phyloP scores from a whole-genome alignment of 148 eudicot species.

The Cornus kousa region DNA sequence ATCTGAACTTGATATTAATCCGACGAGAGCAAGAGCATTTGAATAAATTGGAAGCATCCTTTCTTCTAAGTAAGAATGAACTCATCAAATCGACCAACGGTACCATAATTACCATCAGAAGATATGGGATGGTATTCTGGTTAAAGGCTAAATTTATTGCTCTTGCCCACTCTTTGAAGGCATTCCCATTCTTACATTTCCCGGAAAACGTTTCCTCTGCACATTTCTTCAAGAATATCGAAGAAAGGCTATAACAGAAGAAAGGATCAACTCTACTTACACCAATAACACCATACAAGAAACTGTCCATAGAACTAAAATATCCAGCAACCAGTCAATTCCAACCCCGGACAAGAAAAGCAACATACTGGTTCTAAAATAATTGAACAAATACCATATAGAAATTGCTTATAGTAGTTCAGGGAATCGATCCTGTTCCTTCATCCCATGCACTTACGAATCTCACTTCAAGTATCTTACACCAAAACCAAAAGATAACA shows the following conservation, averaged over 20 bases:
- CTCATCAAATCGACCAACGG: background rate
- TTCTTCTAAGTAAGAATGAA: background rate
- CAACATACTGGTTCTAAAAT: background rate
- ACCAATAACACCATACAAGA: background rate
- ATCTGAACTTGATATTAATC: background rate
- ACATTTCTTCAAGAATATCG: background rate
- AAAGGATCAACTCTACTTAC: background rate
- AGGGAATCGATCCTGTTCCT: background rate
- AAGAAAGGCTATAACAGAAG: background rate
- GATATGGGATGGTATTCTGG: background rate
- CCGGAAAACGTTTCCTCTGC: background rate
- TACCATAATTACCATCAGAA: background rate
- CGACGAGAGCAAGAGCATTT: background rate
- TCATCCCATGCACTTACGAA: background rate
- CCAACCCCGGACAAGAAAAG: background rate
- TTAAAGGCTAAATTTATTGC: background rate
- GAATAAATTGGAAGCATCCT: background rate
- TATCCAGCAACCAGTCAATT: background rate
- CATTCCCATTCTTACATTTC: background rate
- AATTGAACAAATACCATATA: background rate
- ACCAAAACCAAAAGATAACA: slow-evolving; percentile 15
- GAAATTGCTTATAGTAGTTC: slow-evolving; percentile 2
- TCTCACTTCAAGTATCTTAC: slow-evolving; percentile 14
- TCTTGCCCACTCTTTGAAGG: background rate
- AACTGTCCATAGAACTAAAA: background rate